Base-by-base conservation (phyloP, 768 basidiomycete genomes). In the Hygrocybe coccinea region DNA sequence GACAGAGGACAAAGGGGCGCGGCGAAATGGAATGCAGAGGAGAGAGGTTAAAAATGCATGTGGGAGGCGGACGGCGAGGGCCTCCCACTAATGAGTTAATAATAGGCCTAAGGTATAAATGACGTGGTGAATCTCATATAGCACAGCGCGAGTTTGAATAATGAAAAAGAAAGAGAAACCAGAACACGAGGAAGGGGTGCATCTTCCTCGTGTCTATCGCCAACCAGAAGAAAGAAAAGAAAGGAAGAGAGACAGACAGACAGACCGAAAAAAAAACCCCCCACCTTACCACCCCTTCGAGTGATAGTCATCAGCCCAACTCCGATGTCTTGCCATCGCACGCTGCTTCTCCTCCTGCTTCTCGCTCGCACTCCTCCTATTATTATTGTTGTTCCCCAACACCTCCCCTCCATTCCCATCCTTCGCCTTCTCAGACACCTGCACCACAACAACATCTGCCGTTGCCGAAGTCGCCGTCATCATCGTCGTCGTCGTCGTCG, bases 251-350 rank as follows among this genome's bases (percentile, higher is more conserved):
- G 33, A 19, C 12, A 45, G 38, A 33, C 19, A 45, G 19, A 39
- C 8, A 22, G 25, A 37, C 19, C 9, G 36, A 52, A 15, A 52
- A 21, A 52, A 39, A n/a, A n/a, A n/a, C n/a, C n/a, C n/a, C 12
- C n/a, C 24, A 17, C 24, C 29, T 45, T 66, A 87, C 86, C 86
- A 88, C 39, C 86, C 86, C 15, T 77, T 65, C 57, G 71, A 74
- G 67, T 87, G 86, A 65, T 78, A 87, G 58, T 87, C 83, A 56
- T 85, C 79, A 19, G 82, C 80, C 83, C 81, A 86, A 64, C 83
- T 87, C 50, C 79, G 76, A 65, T 85, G 86, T 60, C 84, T 71
- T 50, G 81, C 78, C 66, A 86, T 64, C 10, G 78, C 79, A 33
- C 75, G 76, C 37, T 76, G 75, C 56, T 62, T 70, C 58, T 74